Evolutionary conservation across 306 rosid species (phyloP), one percentile per base, ranked within the genome.

Genomic region (Erythrophleum fordii): DNA sequence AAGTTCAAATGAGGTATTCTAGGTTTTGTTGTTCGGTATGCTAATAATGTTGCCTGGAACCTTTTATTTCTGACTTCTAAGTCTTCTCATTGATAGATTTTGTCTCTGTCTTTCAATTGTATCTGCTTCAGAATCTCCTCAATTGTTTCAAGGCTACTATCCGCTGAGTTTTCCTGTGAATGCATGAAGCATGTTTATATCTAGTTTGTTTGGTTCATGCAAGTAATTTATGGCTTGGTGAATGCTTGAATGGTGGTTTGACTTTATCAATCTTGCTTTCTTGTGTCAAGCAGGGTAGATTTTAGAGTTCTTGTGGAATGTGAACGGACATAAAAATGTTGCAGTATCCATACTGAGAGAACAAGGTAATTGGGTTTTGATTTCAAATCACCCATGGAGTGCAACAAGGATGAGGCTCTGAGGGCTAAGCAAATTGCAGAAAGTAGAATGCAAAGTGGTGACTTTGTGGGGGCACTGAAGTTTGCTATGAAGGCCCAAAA

Each of bases 341-440:
- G 48, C 28, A 65, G 6, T 55, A 49, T 65, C 23, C 46, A 25
- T 62, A 75, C 41, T 79, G 29, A 26, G 61, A 59, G 62, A 62
- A 46, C 62, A 34, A 73, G 59, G 81, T 56, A 75, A 71, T 69
- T 83, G 42, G 73, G 68, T 35, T 77, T 83, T 68, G 73, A 78
- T 72, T 84, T 82, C 67, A 20, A 4, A n/a, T 80, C 85, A 71
- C 22, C 23, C 69, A 95, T 95, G 99, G 99, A 95, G 85, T 95
- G 99, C 89, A 95, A 95, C 88, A 95, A 84, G 89, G 99, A 91
- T 34, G 99, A 95, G 81, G 97, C 97, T 49, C 1, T 80, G 67
- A 87, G 89, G 82, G 97, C 99, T 14, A 89, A 86, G 88, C 61
- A 89, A 37, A 80, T 95, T 74, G 94, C 97, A 13, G 95, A 93